phyloP scores from a whole-genome alignment of 2,329 filamentous ascomycete genomes.

The Fusarium odoratissimum region DNA sequence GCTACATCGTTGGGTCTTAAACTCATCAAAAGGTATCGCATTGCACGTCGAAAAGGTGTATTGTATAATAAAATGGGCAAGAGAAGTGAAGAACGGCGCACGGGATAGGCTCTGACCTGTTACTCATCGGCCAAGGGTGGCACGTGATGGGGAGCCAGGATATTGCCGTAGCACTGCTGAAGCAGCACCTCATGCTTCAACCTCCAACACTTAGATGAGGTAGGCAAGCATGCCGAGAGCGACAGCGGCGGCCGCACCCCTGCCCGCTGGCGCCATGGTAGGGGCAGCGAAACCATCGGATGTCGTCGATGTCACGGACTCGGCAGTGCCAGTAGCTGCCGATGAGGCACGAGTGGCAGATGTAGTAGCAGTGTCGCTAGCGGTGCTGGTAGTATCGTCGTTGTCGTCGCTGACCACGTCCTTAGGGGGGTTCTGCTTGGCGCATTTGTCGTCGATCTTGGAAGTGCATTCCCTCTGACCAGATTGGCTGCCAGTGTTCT shows the following conservation, averaged over 20 bases:
- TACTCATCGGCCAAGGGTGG: conserved; percentile 15
- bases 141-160: conserved; percentile 33
- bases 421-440: conserved; percentile 51
- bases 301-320: conserved; percentile 50
- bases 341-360: conserved; percentile 32
- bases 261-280: conserved; percentile 57
- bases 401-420: conserved; percentile 41
- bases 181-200: conserved; percentile 28
- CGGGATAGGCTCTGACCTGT: conserved; percentile 14
- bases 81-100: conserved; percentile 46
- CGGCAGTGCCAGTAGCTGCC: conserved; percentile 33
- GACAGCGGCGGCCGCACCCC: conserved; percentile 59
- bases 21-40: conserved; percentile 46
- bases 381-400: conserved; percentile 44
- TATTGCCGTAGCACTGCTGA: conserved; percentile 36
- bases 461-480: conserved; percentile 62
- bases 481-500: conserved; percentile 54
- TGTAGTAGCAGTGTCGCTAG: conserved; percentile 38
- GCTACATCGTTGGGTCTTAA: conserved; percentile 40
- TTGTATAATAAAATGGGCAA: conserved; percentile 49
- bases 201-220: conserved; percentile 55
- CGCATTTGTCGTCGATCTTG: conserved; percentile 62
- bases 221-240: conserved; percentile 66
- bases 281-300: conserved; percentile 52
- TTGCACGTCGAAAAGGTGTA: conserved; percentile 47